A percentile compares a stretch with the other conserved stretches of the same genome.
Evolutionary conservation across 108 stramenopile genomes (phyloP).

Genomic region (Fragilaria crotonensis): DNA sequence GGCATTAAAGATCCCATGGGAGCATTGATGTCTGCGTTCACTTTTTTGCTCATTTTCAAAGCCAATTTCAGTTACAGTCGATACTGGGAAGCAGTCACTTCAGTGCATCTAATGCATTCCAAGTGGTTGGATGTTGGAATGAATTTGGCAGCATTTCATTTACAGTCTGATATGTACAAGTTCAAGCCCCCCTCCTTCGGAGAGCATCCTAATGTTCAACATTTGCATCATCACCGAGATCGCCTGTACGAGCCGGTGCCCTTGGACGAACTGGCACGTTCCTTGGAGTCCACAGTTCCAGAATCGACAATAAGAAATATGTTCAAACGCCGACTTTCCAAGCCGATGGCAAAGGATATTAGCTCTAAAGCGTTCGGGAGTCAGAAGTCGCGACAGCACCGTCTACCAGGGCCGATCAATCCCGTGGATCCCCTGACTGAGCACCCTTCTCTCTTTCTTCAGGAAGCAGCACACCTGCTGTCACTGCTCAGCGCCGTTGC

Average conservation of each 20-base stretch:
- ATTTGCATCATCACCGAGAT: background rate
- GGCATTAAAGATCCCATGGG: conserved; percentile 39
- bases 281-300: background rate
- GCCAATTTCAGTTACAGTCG: conserved; percentile 45
- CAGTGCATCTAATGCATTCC: conserved; percentile 60
- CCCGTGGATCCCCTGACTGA: background rate
- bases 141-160: conserved; percentile 60
- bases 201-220: conserved; percentile 27
- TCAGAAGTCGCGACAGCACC: background rate
- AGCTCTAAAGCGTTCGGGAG: no score
- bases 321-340: background rate
- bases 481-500: conserved; percentile 58
- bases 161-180: conserved; percentile 41
- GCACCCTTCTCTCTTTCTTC: conserved; percentile 48
- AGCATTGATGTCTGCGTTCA: conserved; percentile 51
- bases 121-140: conserved; percentile 66
- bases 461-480: conserved; percentile 63
- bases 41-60: conserved; percentile 56
- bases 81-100: conserved; percentile 66
- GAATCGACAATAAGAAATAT: background rate
- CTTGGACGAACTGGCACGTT: background rate
- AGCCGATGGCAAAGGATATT: background rate
- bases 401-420: conserved; percentile 3
- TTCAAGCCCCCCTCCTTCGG: conserved; percentile 59
- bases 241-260: background rate